Base-by-base conservation (phyloP, 2,329 filamentous ascomycete species). In the Helicocarpus griseus region DNA sequence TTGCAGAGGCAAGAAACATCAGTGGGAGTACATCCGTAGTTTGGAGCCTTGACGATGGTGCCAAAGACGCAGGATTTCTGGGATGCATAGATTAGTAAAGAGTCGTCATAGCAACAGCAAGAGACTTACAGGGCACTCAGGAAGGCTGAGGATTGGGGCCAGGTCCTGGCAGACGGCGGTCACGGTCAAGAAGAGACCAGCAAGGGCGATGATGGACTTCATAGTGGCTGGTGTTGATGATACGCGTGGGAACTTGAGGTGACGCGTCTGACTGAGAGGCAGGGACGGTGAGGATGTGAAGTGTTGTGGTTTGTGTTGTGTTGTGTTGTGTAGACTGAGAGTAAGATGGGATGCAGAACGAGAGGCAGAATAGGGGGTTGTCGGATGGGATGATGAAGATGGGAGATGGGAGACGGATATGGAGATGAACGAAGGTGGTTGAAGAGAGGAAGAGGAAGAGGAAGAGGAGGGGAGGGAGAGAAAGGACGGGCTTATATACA, bases 11-110 rank as follows among this genome's bases (percentile, higher is more conserved):
- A 56, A 9, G 38, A 28, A 35, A 38, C 28, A 43, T 53, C 46
- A 9, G n/a, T 40, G 19, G n/a, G 1, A 4, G 22, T 17, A 29
- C 54, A 56, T 5, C 54, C 53, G 36, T 43, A 53, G 17, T 52
- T 11, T 4, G 24, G 29, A 13, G 50, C 47, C 28, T 51, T 53
- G 9, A 21, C 35, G 17, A 54, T 17, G n/a, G 48, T 49, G 0
- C 47, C 44, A 22, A 44, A 50, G 46, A 55, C 26, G 33, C 54
- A 56, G 11, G 24, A 35, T 52, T 28, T 54, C 54, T 56, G 41
- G 3, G 28, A 41, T 14, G 13, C 11, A 9, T n/a, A n/a, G 44
- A 7, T 17, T 19, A 19, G 44, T 24, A 4, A 36, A 17, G 3
- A 24, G n/a, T 3, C 4, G 11, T 5, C 19, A 17, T 9, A n/a